Percentiles rank a stretch among this genome's conserved stretches.
Evolutionary conservation across 2,329 filamentous ascomycete genomes (phyloP).

Genomic region (Ophiognomonia clavigignenti-juglandacearum): DNA sequence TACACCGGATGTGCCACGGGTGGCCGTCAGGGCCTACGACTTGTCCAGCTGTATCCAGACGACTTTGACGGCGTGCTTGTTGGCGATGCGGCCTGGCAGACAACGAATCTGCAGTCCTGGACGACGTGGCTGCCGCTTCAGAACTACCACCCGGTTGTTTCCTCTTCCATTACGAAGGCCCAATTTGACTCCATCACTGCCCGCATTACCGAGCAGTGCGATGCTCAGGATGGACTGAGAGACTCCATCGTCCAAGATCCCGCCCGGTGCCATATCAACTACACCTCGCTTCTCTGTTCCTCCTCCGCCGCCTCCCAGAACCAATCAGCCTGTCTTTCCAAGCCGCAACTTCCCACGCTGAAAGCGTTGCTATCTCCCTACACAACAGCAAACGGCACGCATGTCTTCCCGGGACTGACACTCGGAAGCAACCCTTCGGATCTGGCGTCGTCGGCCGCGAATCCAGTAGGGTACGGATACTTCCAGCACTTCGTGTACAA

Average conservation of each 20-base stretch:
- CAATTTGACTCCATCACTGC: slow-evolving; percentile 32
- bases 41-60: slow-evolving; percentile 45
- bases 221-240: slow-evolving; percentile 13
- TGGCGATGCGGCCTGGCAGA: slow-evolving; percentile 35
- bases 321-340: no score
- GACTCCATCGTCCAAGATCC: slow-evolving; percentile 17
- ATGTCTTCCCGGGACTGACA: no score
- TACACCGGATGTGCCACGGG: slow-evolving; percentile 56
- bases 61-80: slow-evolving; percentile 55
- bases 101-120: slow-evolving; percentile 29
- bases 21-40: slow-evolving; percentile 52
- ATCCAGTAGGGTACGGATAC: slow-evolving; percentile 16
- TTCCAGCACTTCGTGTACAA: slow-evolving; percentile 16
- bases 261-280: slow-evolving; percentile 13
- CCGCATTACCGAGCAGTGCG: slow-evolving; percentile 30
- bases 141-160: slow-evolving; percentile 35
- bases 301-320: slow-evolving; percentile 2
- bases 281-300: slow-evolving; percentile 12
- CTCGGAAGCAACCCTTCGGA: no score
- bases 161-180: slow-evolving; percentile 25
- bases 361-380: no score
- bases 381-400: no score
- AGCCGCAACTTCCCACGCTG: no score
- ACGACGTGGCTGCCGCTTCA: slow-evolving; percentile 43
- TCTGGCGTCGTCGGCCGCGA: slow-evolving; percentile 25